Evolutionary conservation across 1,284 basidiomycete genomes (phyloP), one percentile per base, ranked within the genome.

Genomic region (Jaminaea rosea): DNA sequence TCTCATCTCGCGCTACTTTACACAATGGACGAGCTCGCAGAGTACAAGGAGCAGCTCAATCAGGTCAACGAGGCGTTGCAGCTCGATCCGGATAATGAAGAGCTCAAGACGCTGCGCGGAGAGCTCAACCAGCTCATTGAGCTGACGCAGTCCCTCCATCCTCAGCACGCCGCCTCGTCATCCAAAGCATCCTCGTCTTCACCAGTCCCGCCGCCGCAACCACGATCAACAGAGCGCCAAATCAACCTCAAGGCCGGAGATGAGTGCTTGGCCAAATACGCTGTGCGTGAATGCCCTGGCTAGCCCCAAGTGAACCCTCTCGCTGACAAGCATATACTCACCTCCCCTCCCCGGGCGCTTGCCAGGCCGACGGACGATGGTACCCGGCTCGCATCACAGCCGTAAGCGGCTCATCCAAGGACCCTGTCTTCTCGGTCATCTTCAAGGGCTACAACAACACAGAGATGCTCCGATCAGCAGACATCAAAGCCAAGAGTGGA

Each of bases 361-460:
- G 37, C 19, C 47, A 58, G 46, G 58, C 53, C 3, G 70, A 71
- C 53, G 56, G 59, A 3, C 42, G 52, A 11, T 67, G 54, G 46
- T 73, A 68, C 42, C 57, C 63, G 1, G 69, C 70, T 5, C 48
- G 57, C 9, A 56, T 71, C 26, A 56, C 59, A 0, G 85, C 85
- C 31, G 82, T 96, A 36, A 84, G 86, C 46, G 93, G 93, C 37
- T 85, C 89, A 15, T 78, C 82, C 55, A 86, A 88, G 47, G 86
- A 87, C 63, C 84, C 86, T 9, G 83, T 88, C 60, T 97, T 88
- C 79, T 91, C 86, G 65, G 85, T 98, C 69, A 82, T 93, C 34
- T 98, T 94, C 80, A 88, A 88, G 72, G 88, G 87, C 2, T 97
- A 96, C 79, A 87, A 91, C 63, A 86, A 86, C 32, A 92, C 91